Base-by-base conservation (phyloP, 129 eudicot species). In the Dittrichia graveolens region DNA sequence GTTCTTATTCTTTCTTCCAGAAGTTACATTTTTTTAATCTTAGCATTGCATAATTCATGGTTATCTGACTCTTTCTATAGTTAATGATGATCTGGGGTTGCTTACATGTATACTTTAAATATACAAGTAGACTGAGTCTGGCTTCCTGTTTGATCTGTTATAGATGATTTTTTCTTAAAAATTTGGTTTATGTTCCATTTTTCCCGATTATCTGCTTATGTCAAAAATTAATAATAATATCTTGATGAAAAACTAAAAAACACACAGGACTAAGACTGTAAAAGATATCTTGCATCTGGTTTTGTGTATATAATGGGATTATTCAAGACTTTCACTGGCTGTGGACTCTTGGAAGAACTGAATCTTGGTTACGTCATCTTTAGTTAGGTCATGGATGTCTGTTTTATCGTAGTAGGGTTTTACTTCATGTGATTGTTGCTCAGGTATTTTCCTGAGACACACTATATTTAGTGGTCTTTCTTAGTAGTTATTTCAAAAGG, bases 61-160 rank as follows among this genome's bases (percentile, higher is more conserved):
- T 24, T 42, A 72, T 72, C 24, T 67, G 46, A 46, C 55, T 44
- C 59, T 47, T 75, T 40, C 7, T 48, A 47, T 49, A 46, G 45
- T 24, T 24, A 24, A 24, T 24, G 31, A 24, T 24, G 31, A 24
- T 24, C 31, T 24, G 31, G 31, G 31, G 31, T 24, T 24, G 31
- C 31, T 24, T 24, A 24, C 31, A 24, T 24, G 31, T 24, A 0
- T 24, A 2, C 31, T 2, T 24, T 24, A 24, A 76, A 60, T 43
- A 38, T 60, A 45, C n/a, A 14, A 45, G n/a, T 60, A n/a, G 11
- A 37, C 6, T 59, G 42, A 5, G 64, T 59, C 35, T 4, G 41
- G 42, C 15, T 10, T 59, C 43, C 31, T 59, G 35, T 59, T 8
- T 2, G 31, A 24, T 24, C 31, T 60, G 66, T 11, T 60, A 15